phyloP scores from a whole-genome alignment of 176 grass and related monocot genomes.

The Aegilops umbellulata region DNA sequence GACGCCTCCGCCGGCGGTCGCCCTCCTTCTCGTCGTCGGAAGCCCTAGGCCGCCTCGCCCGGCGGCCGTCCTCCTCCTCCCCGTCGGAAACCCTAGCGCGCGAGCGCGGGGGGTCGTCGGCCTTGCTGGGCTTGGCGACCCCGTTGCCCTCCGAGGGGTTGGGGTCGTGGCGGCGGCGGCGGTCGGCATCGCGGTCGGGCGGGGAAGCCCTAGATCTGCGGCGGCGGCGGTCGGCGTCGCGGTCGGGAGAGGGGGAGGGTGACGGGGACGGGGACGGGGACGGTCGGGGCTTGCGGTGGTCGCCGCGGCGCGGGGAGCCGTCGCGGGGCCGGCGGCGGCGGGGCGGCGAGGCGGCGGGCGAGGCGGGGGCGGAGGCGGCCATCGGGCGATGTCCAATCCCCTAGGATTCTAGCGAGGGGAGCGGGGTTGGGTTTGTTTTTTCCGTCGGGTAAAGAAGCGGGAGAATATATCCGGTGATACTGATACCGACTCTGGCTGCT shows the following conservation, averaged over 20 bases:
- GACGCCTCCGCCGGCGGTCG: conserved; percentile 1
- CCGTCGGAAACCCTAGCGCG: conserved; percentile 26
- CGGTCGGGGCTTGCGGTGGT: background rate
- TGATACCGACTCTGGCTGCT: too few relatives aligned
- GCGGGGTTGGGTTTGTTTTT: background rate
- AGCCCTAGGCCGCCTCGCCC: conserved; percentile 25
- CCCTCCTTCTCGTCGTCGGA: conserved; percentile 38
- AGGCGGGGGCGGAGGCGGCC: conserved; percentile 28
- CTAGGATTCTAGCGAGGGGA: background rate
- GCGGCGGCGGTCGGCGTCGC: background rate
- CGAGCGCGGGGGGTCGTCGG: background rate
- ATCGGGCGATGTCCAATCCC: background rate
- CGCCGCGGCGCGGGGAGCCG: background rate
- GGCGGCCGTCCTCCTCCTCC: conserved; percentile 16
- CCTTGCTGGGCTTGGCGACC: background rate
- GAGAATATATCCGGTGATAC: background rate
- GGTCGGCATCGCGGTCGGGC: background rate
- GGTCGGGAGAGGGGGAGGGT: background rate
- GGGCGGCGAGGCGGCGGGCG: background rate
- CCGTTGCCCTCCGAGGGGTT: background rate
- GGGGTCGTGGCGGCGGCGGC: background rate
- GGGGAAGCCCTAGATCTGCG: conserved; percentile 29
- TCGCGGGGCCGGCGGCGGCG: conserved; percentile 23
- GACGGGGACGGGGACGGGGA: background rate
- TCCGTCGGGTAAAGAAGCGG: background rate